Base-by-base conservation (phyloP, 306 rosid species). In the Dicorynia guianensis region DNA sequence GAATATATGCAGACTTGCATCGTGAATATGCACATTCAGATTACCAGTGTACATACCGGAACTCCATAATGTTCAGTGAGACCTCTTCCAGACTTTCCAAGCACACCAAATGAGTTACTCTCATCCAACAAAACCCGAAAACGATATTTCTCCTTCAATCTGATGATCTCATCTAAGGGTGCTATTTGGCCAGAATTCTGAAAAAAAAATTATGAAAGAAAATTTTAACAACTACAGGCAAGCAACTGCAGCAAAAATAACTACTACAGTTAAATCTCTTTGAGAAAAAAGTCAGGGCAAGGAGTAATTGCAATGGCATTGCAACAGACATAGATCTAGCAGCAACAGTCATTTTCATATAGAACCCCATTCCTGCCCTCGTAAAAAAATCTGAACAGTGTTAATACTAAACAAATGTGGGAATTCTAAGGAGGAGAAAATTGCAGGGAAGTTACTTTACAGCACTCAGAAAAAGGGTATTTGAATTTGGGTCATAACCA, bases 121-220 rank as follows among this genome's bases (percentile, higher is more conserved):
- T 92, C 99, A 69, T 96, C 99, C 89, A 96, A 72, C 83, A 90
- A 81, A 84, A 90, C 93, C 63, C 98, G 99, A 67, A 96, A 96
- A 1, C 74, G 80, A 63, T 89, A 88, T 80, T 89, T 83, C 89
- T 96, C 99, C 88, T 96, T 96, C 93, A 96, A 78, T 77, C 79
- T 87, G 78, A 92, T 90, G 81, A 96, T 96, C 87, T 92, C 91
- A 13, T 90, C 91, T 46, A 96, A 80, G 56, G 97, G 98, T 79
- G 97, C 96, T 71, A 96, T 89, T 85, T 90, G 97, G 64, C 99
- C 98, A 84, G 99, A 96, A 79, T 92, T 96, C 99, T 96, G 85
- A 55, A 82, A 79, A 82, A 79, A 50, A 25, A 18, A 62, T 39
- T 49, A 69, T 58, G 20, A n/a, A 62, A 30, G 58, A 71, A 20